Percentiles rank a stretch among this genome's conserved stretches.
Conservation (phyloP, 179 eudicot species). For the Silene coronaria region DNA sequence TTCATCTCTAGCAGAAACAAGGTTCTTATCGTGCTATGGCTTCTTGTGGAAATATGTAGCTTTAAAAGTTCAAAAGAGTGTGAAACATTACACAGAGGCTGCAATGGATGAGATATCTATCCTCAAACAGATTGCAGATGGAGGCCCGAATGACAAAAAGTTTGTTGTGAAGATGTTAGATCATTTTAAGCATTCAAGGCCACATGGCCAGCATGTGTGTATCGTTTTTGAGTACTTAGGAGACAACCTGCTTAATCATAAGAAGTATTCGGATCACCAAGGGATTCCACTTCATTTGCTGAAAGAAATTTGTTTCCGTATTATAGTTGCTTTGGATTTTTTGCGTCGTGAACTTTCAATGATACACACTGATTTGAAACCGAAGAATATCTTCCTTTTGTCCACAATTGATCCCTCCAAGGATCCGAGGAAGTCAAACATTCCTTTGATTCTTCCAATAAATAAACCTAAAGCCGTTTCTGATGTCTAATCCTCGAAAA, state of each 20-base stretch:
- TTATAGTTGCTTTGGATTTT: constrained; percentile 81
- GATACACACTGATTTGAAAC: constrained; percentile 94
- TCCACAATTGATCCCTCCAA: constrained; percentile 71
- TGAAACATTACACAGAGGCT: constrained; percentile 90
- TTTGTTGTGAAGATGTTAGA: constrained; percentile 91
- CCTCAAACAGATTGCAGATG: constrained; percentile 79
- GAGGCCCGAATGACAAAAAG: constrained; percentile 74
- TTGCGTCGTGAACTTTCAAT: constrained; percentile 75
- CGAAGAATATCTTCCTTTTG: constrained; percentile 70
- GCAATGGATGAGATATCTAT: constrained; percentile 91
- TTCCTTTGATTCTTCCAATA: constrained; percentile 51
- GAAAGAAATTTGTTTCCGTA: constrained; percentile 70
- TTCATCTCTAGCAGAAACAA: neutral
- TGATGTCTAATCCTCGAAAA: constrained; percentile 38
- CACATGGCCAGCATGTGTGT: constrained; percentile 91
- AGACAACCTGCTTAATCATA: constrained; percentile 79
- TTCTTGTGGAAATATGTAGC: constrained; percentile 66
- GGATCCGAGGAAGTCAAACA: constrained; percentile 65
- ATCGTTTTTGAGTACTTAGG: constrained; percentile 97
- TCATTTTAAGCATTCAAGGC: constrained; percentile 89
- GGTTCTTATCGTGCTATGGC: constrained; percentile 7
- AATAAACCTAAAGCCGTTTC: constrained; percentile 37
- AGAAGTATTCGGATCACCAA: constrained; percentile 71
- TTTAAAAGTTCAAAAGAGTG: constrained; percentile 87
- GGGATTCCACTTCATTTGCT: constrained; percentile 81